phyloP scores from a whole-genome alignment of 352 stramenopile species.

The Pythium sukuiense region DNA sequence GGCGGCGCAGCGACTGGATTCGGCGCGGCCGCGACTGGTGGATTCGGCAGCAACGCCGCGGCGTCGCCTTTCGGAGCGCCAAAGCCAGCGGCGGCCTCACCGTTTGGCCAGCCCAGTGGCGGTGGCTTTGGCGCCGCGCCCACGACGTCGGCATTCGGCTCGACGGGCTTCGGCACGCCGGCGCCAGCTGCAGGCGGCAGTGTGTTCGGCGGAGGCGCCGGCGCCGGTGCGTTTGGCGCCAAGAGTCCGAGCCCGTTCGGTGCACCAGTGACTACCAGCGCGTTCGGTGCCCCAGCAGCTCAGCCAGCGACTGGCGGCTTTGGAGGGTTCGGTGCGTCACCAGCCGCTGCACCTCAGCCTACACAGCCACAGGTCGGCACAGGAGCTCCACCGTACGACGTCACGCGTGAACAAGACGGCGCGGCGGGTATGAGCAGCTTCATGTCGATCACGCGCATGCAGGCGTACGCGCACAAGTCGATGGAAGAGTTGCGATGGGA shows the following conservation, averaged over 20 bases:
- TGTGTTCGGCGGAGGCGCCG: constrained; percentile 39
- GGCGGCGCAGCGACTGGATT: constrained; percentile 21
- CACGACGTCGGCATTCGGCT: constrained; percentile 22
- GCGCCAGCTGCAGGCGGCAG: constrained; percentile 25
- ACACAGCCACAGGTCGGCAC: constrained; percentile 60
- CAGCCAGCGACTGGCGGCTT: constrained; percentile 24
- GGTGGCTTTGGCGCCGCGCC: constrained; percentile 39
- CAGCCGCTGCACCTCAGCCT: not conserved
- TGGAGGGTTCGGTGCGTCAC: constrained; percentile 22
- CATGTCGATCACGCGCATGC: constrained; percentile 71
- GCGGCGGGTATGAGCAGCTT: constrained; percentile 30
- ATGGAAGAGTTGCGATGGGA: constrained; percentile 74
- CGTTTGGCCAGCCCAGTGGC: constrained; percentile 49
- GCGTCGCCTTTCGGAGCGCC: constrained; percentile 51
- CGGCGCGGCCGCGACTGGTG: constrained; percentile 17
- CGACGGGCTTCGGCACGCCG: constrained; percentile 41
- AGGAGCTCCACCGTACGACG: constrained; percentile 65
- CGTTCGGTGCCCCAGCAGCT: constrained; percentile 24
- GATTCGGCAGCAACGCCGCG: constrained; percentile 34
- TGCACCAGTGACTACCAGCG: constrained; percentile 7
- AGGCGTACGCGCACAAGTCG: constrained; percentile 71
- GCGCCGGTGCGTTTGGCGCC: constrained; percentile 51
- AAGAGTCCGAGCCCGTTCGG: constrained; percentile 29
- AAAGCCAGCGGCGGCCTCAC: constrained; percentile 58
- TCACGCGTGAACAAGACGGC: constrained; percentile 60